Evolutionary conservation across 345 rosid species (phyloP).

Genomic region (Fremontodendron californicum): DNA sequence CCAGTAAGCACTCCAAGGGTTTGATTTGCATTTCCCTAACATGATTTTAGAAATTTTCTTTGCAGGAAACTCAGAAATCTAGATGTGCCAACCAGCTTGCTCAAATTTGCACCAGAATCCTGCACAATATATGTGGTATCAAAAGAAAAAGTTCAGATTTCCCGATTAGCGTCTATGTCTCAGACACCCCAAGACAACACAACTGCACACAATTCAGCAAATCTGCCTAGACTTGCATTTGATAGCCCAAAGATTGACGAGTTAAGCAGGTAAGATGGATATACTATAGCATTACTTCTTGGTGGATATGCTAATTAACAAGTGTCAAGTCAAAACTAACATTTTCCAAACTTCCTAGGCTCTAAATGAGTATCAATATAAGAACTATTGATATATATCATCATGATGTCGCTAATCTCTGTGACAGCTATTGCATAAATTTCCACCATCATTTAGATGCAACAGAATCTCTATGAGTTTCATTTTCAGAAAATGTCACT

Average conservation of each 20-base stretch:
- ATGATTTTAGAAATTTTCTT: conserved; percentile 9
- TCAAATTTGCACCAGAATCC: background rate
- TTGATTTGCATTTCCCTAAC: background rate
- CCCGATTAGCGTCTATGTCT: background rate
- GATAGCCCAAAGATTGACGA: conserved; percentile 27
- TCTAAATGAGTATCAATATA: background rate
- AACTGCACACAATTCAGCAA: background rate
- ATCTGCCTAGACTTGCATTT: conserved; percentile 14
- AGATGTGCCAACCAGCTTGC: conserved; percentile 4
- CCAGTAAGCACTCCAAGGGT: too few relatives aligned
- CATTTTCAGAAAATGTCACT: background rate
- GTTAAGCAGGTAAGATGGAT: conserved; percentile 35
- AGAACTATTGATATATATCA: background rate
- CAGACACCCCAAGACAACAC: background rate
- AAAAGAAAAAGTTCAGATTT: conserved; percentile 4
- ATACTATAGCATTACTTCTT: background rate
- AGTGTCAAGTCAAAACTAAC: background rate
- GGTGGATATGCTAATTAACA: background rate
- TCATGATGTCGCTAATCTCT: background rate
- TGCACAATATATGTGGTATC: background rate
- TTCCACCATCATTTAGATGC: background rate
- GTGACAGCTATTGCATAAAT: background rate
- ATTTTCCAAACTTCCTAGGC: background rate
- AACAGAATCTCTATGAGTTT: background rate
- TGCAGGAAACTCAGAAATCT: conserved; percentile 54